phyloP scores from a whole-genome alignment of 768 basidiomycete species.

The Hysterangium stoloniferum region DNA sequence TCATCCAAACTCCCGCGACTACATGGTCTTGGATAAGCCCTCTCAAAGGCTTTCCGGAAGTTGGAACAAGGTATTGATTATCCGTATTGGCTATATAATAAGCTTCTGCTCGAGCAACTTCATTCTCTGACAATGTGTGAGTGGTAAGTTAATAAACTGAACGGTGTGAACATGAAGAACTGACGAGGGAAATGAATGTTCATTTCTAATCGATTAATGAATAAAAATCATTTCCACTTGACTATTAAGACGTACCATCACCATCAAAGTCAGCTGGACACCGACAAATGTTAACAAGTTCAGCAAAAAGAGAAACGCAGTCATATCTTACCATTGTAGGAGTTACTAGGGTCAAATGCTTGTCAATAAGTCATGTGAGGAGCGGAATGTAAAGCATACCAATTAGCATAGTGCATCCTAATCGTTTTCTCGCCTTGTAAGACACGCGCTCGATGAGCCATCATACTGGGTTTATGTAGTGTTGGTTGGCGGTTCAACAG shows the following conservation, averaged over 20 bases:
- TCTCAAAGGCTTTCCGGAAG: slow-evolving; percentile 94
- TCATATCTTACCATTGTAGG: slow-evolving; percentile 74
- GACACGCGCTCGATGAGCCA: slow-evolving; percentile 91
- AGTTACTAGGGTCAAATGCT: slow-evolving; percentile 55
- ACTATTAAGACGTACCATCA: slow-evolving; percentile 47
- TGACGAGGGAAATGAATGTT: slow-evolving; percentile 98
- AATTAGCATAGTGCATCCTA: slow-evolving; percentile 99
- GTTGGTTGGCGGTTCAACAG: slow-evolving; percentile 98
- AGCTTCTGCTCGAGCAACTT: slow-evolving; percentile 91
- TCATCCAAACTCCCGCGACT: slow-evolving; percentile 99
- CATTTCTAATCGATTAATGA: slow-evolving; percentile 65
- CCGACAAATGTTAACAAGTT: no score
- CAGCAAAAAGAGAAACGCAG: slow-evolving; percentile 3
- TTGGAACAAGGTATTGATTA: slow-evolving; percentile 98
- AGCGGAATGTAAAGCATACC: slow-evolving; percentile 37
- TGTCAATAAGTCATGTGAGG: slow-evolving; percentile 15
- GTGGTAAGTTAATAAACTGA: slow-evolving; percentile 7
- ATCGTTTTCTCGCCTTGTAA: slow-evolving; percentile 97
- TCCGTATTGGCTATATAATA: slow-evolving; percentile 94
- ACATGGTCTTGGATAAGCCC: slow-evolving; percentile 99
- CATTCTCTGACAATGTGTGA: slow-evolving; percentile 61
- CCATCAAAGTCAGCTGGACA: slow-evolving; percentile 82
- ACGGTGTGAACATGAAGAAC: slow-evolving; percentile 22
- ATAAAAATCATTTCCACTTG: slow-evolving; percentile 7
- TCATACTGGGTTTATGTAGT: slow-evolving; percentile 98